Evolutionary conservation across 83 land plant species (phyloP), one percentile per base, ranked within the genome.

Genomic region (Larix sibirica): DNA sequence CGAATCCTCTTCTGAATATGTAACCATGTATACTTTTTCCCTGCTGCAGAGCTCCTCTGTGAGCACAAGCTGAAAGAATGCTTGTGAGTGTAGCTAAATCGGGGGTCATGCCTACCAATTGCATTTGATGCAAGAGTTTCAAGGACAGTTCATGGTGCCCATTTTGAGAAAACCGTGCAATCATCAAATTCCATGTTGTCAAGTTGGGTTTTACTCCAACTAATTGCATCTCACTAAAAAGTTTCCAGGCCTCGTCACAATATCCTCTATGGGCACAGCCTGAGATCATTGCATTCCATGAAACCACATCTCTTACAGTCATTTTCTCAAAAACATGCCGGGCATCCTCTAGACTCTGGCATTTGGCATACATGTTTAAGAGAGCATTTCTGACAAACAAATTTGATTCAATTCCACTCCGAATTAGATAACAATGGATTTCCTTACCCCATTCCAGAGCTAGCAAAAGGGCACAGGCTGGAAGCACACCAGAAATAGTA

Each of bases 151-250:
- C 24, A 44, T 59, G 9, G 8, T 18, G 6, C 17, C 81, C 77
- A 56, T 44, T 17, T 4, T 54, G 59, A 13, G 24, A 56, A 79
- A 21, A 79, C 33, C 81, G 20, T 79, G 81, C 59, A 54, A 79
- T 79, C 76, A 79, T 42, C n/a, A 36, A 33, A 79, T 79, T 79
- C 81, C 81, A 79, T 42, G 70, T 67, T 24, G 31, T 67, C 70
- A 24, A 67, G 12, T 10, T 50, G 13, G 56, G 56, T 50, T 50
- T 50, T 50, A 50, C 56, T 50, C 12, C 56, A 50, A 10, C 12
- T 50, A 50, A 50, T 50, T 50, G 12, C 56, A 50, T 50, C 56
- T 50, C 13, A 50, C 56, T 12, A 50, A 50, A 50, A 0, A 50
- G 56, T 50, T 50, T 50, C 56, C 56, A 50, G 12, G 56, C 56